Evolutionary conservation across 495 filamentous ascomycete genomes (phyloP), one percentile per base, ranked within the genome.

Genomic region (Penicillium canariense): DNA sequence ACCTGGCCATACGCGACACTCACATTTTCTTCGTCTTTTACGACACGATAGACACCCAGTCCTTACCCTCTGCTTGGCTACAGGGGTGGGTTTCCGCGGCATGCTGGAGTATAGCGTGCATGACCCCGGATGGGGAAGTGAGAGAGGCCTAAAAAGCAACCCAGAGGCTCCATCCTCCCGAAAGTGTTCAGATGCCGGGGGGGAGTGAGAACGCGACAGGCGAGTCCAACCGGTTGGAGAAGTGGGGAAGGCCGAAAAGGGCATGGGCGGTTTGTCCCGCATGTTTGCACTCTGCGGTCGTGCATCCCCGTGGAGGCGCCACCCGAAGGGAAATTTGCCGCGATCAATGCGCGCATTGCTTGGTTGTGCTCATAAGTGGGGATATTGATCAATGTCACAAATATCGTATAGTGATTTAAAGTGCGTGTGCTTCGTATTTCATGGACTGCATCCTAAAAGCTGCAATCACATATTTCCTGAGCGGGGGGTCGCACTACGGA

Each of bases 31-130:
- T 25, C 64, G 39, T 31, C 64, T 56, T 23, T 62, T 67, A 7
- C 64, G 61, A 48, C 64, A 67, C 2, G 64, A 65, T 17, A 67
- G 30, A 56, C 64, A 67, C 8, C 64, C 64, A 15, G 64, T 67
- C 36, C 64, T 36, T 18, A 67, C 64, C 38, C 64, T 55, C 43
- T 67, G 64, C 48, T 67, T 67, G 25, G 50, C 53, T 12, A 61
- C 52, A 20, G 64, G 64, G 14, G 64, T 67, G 47, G 61, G 61
- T 52, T 67, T 67, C 9, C 64, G 48, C 14, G 64, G 61, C 64
- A 67, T 67, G 28, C 11, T 55, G 55, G 36, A 27, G n/a, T 45
- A 52, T 49, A 22, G 40, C 31, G 34, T 36, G 51, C 52, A 59
- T 59, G 49, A 54, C 54, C 48, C 51, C 61, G 51, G 56, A 53